Evolutionary conservation across 2,329 filamentous ascomycete genomes (phyloP), one percentile per base, ranked within the genome.

Genomic region (Tolypocladium guangdongense): DNA sequence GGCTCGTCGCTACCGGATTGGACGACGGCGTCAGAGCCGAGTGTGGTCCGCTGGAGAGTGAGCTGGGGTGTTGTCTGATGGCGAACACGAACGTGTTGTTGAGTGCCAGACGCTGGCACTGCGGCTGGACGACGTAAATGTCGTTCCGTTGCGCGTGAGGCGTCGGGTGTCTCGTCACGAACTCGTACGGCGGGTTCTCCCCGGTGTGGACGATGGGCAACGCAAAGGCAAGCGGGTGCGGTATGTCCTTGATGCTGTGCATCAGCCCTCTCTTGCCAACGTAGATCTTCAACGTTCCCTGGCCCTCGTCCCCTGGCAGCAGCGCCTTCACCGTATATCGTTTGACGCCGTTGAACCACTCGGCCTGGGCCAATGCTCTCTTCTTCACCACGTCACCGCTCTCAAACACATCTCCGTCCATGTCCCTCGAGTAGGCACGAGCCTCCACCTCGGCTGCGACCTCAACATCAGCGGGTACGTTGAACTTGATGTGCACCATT

Each of bases 41-140:
- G 32, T 65, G 63, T 3, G 60, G 52, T 7, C 63, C 66, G 43
- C 57, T 64, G 0, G 64, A 58, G 1, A 68, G 56, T 0, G 89
- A 86, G 66, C 74, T 77, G 0, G 91, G 88, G 66, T 99, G 91
- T 65, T 99, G 93, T 47, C 93, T 88, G 56, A 99, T 87, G 52
- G 88, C 88, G 68, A 99, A 99, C 32, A 99, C 92, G 65, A 96
- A 99, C 0, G 93, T 99, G 67, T 99, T 97, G 74, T 97, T 96
- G 53, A 95, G 77, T 1, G 90, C 91, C 32, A 99, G 76, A 30
- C 85, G 83, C 59, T 86, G 81, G 67, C 93, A 99, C 69, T 99
- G 95, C 1, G 95, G 93, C 66, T 97, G 93, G 46, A 91, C 88
- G 58, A 99, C 88, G 68, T 99, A 99, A 55, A 99, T 84, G 66